A percentile compares a stretch with the other conserved stretches of the same genome.
These are phyloP conservation scores for Aureobasidium sp. DNA, from an alignment of 2,329 filamentous ascomycete species.

Conservation along the genomic window DNA sequence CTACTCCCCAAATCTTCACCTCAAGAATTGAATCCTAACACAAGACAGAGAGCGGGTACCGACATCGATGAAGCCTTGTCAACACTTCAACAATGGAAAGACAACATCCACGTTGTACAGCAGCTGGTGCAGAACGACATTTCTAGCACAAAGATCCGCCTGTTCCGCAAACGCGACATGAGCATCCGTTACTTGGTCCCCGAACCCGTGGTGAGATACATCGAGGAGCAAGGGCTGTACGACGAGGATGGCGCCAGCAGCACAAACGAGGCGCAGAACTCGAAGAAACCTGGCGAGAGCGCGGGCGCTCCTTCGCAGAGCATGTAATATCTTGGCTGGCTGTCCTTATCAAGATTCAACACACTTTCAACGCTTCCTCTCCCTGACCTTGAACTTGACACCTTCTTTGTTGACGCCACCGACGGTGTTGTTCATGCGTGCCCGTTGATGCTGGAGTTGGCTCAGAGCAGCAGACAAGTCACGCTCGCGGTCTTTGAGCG, in stretches of 20 bases:
- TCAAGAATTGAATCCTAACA: conserved; percentile 45
- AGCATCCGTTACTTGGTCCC: conserved; percentile 73
- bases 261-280: conserved; percentile 20
- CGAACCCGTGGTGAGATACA: conserved; percentile 58
- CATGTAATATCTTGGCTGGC: background rate
- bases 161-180: conserved; percentile 73
- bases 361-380: conserved; percentile 47
- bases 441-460: conserved; percentile 52
- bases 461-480: conserved; percentile 50
- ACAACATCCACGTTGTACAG: conserved; percentile 82
- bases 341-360: background rate
- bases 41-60: conserved; percentile 82
- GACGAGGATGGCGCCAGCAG: conserved; percentile 29
- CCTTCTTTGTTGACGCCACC: conserved; percentile 58
- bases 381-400: conserved; percentile 56
- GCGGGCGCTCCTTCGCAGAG: conserved; percentile 18
- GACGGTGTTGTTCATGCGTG: conserved; percentile 53
- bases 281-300: conserved; percentile 28
- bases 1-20: background rate
- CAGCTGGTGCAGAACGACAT: conserved; percentile 84
- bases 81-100: conserved; percentile 72
- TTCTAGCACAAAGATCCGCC: conserved; percentile 72
- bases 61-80: conserved; percentile 82
- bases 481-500: conserved; percentile 46
- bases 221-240: conserved; percentile 31